These are phyloP conservation scores for Jatropha podagrica DNA, from an alignment of 441 rosid species.

Conservation along the genomic window DNA sequence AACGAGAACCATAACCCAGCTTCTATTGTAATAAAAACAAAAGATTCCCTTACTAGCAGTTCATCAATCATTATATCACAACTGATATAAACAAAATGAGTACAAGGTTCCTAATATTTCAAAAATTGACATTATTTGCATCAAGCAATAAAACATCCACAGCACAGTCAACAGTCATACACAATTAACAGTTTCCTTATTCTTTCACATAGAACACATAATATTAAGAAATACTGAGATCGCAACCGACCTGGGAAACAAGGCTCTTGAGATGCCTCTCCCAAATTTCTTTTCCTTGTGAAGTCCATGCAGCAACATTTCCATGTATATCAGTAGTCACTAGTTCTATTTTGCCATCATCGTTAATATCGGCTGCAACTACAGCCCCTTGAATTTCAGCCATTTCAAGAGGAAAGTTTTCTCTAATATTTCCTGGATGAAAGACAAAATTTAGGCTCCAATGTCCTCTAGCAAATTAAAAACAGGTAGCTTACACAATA, in stretches of 20 bases:
- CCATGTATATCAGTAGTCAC: slow-evolving; percentile 97
- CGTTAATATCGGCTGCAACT: slow-evolving; percentile 97
- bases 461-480: slow-evolving; percentile 22
- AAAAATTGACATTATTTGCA: slow-evolving; percentile 1
- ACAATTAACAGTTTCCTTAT: neutral
- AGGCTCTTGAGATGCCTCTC: slow-evolving; percentile 89
- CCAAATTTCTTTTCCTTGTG: slow-evolving; percentile 94
- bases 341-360: slow-evolving; percentile 97
- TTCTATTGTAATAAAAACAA: too few species aligned
- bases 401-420: slow-evolving; percentile 97
- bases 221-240: slow-evolving; percentile 10
- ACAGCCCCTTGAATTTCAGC: slow-evolving; percentile 98
- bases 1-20: neutral
- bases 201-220: neutral
- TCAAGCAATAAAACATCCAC: neutral
- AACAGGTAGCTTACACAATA: slow-evolving; percentile 4
- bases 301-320: slow-evolving; percentile 98
- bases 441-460: slow-evolving; percentile 24
- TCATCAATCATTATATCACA: neutral
- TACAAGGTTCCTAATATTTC: neutral
- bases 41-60: neutral
- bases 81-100: neutral
- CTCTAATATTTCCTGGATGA: slow-evolving; percentile 69
- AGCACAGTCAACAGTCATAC: neutral
- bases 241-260: slow-evolving; percentile 73